phyloP scores from a whole-genome alignment of 306 rosid genomes.

The Dryas alaskensis region DNA sequence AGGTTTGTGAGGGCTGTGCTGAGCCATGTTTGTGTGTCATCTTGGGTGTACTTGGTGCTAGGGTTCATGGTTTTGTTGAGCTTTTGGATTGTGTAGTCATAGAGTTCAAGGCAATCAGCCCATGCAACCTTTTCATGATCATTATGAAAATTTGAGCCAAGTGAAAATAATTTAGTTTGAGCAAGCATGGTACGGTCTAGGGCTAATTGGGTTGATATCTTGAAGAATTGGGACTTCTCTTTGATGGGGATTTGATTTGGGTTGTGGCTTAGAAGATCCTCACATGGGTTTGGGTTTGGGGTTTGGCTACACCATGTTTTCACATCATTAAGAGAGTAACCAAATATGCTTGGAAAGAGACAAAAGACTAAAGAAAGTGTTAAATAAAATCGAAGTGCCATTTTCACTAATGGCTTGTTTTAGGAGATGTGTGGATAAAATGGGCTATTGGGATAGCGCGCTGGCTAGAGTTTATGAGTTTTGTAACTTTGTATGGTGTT shows the following conservation, averaged over 20 bases:
- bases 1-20: constrained; percentile 76
- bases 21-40: constrained; percentile 63
- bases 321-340: constrained; percentile 33
- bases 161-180: constrained; percentile 25
- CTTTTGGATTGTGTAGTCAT: constrained; percentile 37
- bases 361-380: constrained; percentile 7
- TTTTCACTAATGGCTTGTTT: neutral
- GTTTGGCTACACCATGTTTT: constrained; percentile 77
- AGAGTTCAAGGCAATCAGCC: constrained; percentile 67
- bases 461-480: neutral
- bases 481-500: neutral
- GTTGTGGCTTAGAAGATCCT: constrained; percentile 45
- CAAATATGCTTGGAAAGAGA: constrained; percentile 22
- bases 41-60: constrained; percentile 33
- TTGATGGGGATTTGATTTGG: constrained; percentile 35
- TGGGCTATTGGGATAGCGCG: neutral
- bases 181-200: constrained; percentile 46
- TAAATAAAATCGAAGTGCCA: constrained; percentile 13
- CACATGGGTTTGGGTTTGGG: constrained; percentile 74
- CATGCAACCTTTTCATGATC: constrained; percentile 55
- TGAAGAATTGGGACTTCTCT: constrained; percentile 56
- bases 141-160: constrained; percentile 49
- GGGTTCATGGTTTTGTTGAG: constrained; percentile 46
- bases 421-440: neutral
- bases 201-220: constrained; percentile 47